phyloP scores from a whole-genome alignment of 2,329 filamentous ascomycete genomes.

The Scytalidium lignicola region DNA sequence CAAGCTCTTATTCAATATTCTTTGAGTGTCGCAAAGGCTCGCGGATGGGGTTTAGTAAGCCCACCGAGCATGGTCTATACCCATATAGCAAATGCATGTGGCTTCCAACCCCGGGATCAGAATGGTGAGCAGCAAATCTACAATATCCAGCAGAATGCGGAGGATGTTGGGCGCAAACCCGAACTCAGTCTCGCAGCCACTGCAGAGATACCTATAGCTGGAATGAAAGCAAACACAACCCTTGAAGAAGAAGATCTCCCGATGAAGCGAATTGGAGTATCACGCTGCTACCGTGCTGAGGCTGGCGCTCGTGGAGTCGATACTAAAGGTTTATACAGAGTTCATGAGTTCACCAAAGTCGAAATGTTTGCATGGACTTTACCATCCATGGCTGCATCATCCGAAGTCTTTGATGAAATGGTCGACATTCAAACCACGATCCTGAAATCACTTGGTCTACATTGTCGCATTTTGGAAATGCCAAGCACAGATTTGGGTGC shows the following conservation, averaged over 20 bases:
- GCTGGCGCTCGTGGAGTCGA: constrained; percentile 84
- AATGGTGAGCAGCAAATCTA: constrained; percentile 93
- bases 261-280: constrained; percentile 74
- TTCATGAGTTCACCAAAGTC: constrained; percentile 98
- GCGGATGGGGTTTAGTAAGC: constrained; percentile 74
- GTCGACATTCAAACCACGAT: constrained; percentile 83
- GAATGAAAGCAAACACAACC: constrained; percentile 73
- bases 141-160: constrained; percentile 60
- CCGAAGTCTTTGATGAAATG: constrained; percentile 75
- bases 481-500: constrained; percentile 83
- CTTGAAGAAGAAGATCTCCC: constrained; percentile 65
- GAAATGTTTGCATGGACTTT: constrained; percentile 93
- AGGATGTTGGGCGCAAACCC: constrained; percentile 60
- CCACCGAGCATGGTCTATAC: constrained; percentile 89
- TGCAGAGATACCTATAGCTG: constrained; percentile 90
- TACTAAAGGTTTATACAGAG: constrained; percentile 91
- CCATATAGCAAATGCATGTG: constrained; percentile 85
- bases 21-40: constrained; percentile 62
- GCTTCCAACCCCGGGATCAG: constrained; percentile 88
- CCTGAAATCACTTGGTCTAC: constrained; percentile 67
- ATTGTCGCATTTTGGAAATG: constrained; percentile 91
- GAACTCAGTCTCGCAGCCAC: constrained; percentile 78
- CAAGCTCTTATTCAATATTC: constrained; percentile 89
- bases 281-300: constrained; percentile 92
- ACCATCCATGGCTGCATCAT: constrained; percentile 45